phyloP scores from a whole-genome alignment of 208 protist genomes.

The Leishmania turanica region DNA sequence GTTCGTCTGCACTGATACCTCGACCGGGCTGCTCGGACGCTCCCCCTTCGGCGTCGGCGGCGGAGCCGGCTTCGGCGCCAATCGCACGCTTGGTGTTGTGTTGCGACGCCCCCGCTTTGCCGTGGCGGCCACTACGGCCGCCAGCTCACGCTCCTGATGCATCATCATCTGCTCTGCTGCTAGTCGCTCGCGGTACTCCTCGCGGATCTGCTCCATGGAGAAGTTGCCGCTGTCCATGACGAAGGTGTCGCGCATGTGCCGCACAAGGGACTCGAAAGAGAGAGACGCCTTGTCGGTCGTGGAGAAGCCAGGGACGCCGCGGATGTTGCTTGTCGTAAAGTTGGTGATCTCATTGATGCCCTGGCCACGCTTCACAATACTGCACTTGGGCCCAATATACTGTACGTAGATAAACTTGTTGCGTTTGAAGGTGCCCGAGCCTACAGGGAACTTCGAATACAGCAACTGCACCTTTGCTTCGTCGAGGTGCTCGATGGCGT shows the following conservation, averaged over 20 bases:
- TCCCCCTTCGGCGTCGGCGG: constrained; percentile 14
- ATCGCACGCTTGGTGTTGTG: constrained; percentile 16
- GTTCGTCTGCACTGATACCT: constrained; percentile 31
- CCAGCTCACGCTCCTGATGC: constrained; percentile 38
- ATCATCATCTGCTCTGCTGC: constrained; percentile 67
- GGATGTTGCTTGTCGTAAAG: constrained; percentile 53
- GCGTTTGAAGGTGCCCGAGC: constrained; percentile 84
- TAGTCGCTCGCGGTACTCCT: constrained; percentile 70
- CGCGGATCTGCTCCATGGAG: constrained; percentile 73
- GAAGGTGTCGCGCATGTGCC: constrained; percentile 74
- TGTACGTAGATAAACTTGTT: constrained; percentile 88
- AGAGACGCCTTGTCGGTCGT: constrained; percentile 66
- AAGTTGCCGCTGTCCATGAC: constrained; percentile 76
- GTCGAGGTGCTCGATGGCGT: constrained; percentile 63
- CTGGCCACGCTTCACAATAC: constrained; percentile 78
- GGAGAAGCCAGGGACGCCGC: constrained; percentile 65
- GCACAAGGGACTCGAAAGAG: constrained; percentile 63
- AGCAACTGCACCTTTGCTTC: constrained; percentile 78
- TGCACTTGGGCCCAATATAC: constrained; percentile 70
- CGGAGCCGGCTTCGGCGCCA: constrained; percentile 1
- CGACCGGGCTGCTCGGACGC: constrained; percentile 16
- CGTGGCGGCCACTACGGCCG: constrained; percentile 14
- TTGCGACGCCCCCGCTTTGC: constrained; percentile 17
- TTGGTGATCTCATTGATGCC: constrained; percentile 63
- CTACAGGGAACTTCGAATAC: constrained; percentile 82